phyloP scores from a whole-genome alignment of 306 rosid genomes.

The Cucurbita moschata region DNA sequence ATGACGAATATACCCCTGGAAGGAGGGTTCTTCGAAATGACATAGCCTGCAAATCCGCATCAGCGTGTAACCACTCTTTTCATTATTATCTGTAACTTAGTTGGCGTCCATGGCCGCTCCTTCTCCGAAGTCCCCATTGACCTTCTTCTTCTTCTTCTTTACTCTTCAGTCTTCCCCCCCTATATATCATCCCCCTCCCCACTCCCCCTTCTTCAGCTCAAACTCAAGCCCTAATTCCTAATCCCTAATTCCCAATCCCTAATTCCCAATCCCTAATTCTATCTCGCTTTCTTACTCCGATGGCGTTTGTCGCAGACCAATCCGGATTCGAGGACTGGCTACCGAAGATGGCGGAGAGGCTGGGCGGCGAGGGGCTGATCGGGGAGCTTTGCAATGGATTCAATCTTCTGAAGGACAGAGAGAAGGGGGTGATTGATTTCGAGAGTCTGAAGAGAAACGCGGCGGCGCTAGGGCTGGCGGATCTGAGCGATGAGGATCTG shows the following conservation, averaged over 20 bases:
- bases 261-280: neutral
- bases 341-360: conserved; percentile 67
- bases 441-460: conserved; percentile 73
- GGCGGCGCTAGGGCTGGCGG: conserved; percentile 44
- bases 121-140: conserved; percentile 37
- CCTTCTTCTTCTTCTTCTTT: neutral
- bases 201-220: neutral
- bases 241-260: neutral
- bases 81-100: conserved; percentile 26
- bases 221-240: neutral
- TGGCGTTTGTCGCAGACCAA: conserved; percentile 14
- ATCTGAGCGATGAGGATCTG: conserved; percentile 51
- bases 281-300: neutral
- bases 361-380: conserved; percentile 64
- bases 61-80: neutral
- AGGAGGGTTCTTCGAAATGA: neutral
- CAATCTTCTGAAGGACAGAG: conserved; percentile 37
- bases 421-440: conserved; percentile 49
- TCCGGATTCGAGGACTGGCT: conserved; percentile 45
- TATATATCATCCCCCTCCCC: neutral
- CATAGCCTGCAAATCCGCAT: neutral
- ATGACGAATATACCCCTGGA: neutral
- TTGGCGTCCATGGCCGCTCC: conserved; percentile 49
- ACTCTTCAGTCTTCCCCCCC: neutral
- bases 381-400: conserved; percentile 72